phyloP scores from a whole-genome alignment of 306 rosid species.

The Citrullus amarus region DNA sequence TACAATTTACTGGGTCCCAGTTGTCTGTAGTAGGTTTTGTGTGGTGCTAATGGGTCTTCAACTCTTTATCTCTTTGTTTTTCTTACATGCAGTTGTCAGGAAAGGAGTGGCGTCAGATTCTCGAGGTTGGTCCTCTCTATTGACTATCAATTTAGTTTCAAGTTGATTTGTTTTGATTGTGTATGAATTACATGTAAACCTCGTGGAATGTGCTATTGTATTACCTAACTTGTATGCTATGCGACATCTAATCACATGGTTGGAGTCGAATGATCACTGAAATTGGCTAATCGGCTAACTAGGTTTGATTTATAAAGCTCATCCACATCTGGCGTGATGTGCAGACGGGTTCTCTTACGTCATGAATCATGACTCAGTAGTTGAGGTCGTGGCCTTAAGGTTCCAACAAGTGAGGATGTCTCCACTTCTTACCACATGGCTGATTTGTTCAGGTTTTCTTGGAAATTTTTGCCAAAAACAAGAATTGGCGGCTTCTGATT shows the following conservation, averaged over 20 bases:
- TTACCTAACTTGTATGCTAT: background rate
- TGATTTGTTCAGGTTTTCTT: slow-evolving; percentile 52
- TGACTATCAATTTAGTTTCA: background rate
- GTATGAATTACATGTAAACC: background rate
- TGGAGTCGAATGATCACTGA: slow-evolving; percentile 17
- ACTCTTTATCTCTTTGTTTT: slow-evolving; percentile 1
- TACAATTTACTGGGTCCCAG: background rate
- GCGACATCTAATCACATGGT: background rate
- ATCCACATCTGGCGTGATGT: slow-evolving; percentile 43
- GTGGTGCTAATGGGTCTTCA: background rate
- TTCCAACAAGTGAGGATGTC: slow-evolving; percentile 40
- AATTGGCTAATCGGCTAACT: slow-evolving; percentile 31
- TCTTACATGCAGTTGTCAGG: slow-evolving; percentile 56
- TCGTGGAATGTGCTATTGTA: background rate
- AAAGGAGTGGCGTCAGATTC: slow-evolving; percentile 85
- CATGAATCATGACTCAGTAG: slow-evolving; percentile 41
- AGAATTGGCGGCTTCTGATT: background rate
- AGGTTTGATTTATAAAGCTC: slow-evolving; percentile 27
- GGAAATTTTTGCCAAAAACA: slow-evolving; percentile 20
- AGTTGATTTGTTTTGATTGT: background rate
- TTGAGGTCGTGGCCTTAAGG: slow-evolving; percentile 64
- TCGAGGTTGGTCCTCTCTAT: slow-evolving; percentile 52
- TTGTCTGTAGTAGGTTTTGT: background rate
- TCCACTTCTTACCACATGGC: slow-evolving; percentile 45
- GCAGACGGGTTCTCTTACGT: slow-evolving; percentile 44